Conservation (phyloP, 2,329 filamentous ascomycete species). For the Helicocarpus griseus region DNA sequence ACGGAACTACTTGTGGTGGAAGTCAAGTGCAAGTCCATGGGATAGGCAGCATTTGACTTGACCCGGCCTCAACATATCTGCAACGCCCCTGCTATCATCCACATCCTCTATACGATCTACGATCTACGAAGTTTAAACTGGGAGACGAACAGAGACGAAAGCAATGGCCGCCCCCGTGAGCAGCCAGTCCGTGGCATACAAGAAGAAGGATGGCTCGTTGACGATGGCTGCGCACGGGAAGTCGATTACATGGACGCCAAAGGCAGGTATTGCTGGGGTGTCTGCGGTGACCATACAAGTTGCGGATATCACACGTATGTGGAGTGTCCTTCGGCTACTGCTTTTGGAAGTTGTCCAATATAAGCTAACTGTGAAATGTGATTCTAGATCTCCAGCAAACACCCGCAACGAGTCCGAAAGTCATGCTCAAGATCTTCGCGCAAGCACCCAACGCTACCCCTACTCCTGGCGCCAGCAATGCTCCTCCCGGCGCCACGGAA, state of each 20-base stretch:
- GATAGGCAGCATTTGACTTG: too few relatives aligned
- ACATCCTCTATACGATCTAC: neutral
- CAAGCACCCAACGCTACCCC: conserved; percentile 47
- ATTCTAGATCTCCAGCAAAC: conserved; percentile 81
- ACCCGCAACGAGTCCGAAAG: conserved; percentile 74
- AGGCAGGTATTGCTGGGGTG: conserved; percentile 49
- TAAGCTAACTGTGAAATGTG: conserved; percentile 2
- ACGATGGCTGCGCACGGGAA: conserved; percentile 63
- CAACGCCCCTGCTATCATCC: neutral
- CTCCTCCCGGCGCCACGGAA: conserved; percentile 37
- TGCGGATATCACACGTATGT: conserved; percentile 70
- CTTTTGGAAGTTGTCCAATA: conserved; percentile 5
- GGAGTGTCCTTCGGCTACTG: too few relatives aligned
- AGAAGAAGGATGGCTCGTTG: conserved; percentile 89
- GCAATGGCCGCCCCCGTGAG: conserved; percentile 2
- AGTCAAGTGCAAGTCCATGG: too few relatives aligned
- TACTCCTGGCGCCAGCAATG: conserved; percentile 8
- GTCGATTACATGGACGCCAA: conserved; percentile 72
- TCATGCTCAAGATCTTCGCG: conserved; percentile 87
- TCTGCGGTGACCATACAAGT: conserved; percentile 59
- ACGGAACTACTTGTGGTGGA: too few relatives aligned
- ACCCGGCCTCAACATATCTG: neutral
- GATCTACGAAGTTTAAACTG: neutral
- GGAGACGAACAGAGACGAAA: neutral
- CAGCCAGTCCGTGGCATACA: conserved; percentile 55